phyloP scores from a whole-genome alignment of 345 rosid species.

The Limnanthes douglasii region DNA sequence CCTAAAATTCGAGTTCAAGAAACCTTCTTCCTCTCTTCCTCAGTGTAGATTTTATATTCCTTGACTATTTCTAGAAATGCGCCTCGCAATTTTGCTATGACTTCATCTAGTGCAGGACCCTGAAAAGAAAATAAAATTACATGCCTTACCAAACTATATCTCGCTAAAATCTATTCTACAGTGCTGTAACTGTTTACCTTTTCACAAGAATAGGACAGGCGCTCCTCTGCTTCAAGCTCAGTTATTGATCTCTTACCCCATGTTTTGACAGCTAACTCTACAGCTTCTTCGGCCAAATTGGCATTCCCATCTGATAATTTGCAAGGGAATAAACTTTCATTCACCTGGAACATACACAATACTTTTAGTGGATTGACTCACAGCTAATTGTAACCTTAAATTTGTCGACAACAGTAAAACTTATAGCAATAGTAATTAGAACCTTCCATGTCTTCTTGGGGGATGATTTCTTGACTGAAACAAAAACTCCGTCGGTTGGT shows the following conservation, averaged over 20 bases:
- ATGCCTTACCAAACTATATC: neutral
- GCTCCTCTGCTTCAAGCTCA: constrained; percentile 95
- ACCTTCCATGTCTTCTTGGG: constrained; percentile 95
- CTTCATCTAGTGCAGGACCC: constrained; percentile 93
- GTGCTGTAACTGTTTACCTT: constrained; percentile 32
- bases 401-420: neutral
- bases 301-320: constrained; percentile 46
- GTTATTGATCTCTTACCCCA: constrained; percentile 84
- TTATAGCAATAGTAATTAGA: constrained; percentile 6
- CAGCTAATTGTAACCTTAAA: neutral
- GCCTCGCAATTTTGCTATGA: constrained; percentile 60
- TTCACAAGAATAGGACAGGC: constrained; percentile 88
- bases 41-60: constrained; percentile 74
- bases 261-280: constrained; percentile 51
- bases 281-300: constrained; percentile 79
- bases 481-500: constrained; percentile 67
- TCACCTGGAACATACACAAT: constrained; percentile 37
- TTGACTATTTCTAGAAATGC: constrained; percentile 59
- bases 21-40: constrained; percentile 84
- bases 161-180: constrained; percentile 2
- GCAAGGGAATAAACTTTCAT: constrained; percentile 77
- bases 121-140: constrained; percentile 8
- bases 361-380: constrained; percentile 2
- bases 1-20: constrained; percentile 2
- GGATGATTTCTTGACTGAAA: constrained; percentile 75